These are phyloP conservation scores for Phytophthora crassamura DNA, from an alignment of 352 stramenopile species.

Conservation along the genomic window DNA sequence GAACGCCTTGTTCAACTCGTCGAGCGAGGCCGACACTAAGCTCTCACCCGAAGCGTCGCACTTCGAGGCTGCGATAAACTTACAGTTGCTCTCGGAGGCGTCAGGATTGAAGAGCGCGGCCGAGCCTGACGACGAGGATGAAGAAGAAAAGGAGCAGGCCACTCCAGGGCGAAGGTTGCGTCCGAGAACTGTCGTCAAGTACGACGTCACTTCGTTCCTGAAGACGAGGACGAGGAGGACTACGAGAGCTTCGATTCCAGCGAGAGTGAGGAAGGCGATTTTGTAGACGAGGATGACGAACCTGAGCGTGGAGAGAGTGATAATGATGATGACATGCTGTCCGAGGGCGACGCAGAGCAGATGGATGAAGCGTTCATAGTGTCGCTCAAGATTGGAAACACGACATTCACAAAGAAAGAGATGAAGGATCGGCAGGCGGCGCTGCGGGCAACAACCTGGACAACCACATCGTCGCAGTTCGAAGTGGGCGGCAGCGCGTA, in stretches of 20 bases:
- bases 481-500: neutral
- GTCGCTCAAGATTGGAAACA: neutral
- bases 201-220: slow-evolving; percentile 1
- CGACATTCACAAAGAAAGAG: neutral
- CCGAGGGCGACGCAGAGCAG: neutral
- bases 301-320: neutral
- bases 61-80: too few relatives aligned
- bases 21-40: slow-evolving; percentile 4
- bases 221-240: neutral
- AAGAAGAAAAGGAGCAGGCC: neutral
- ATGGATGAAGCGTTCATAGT: slow-evolving; percentile 2
- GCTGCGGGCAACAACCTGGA: neutral
- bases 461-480: neutral
- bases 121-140: too few relatives aligned
- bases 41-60: slow-evolving; percentile 6
- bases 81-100: neutral
- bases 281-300: neutral
- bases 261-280: neutral
- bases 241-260: slow-evolving; percentile 4
- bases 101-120: neutral
- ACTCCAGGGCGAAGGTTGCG: neutral
- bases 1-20: neutral
- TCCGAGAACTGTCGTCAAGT: neutral
- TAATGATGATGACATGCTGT: neutral
- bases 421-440: neutral